Evolutionary conservation across 2,329 filamentous ascomycete species (phyloP), one percentile per base, ranked within the genome.

Genomic region (Fusarium citri): DNA sequence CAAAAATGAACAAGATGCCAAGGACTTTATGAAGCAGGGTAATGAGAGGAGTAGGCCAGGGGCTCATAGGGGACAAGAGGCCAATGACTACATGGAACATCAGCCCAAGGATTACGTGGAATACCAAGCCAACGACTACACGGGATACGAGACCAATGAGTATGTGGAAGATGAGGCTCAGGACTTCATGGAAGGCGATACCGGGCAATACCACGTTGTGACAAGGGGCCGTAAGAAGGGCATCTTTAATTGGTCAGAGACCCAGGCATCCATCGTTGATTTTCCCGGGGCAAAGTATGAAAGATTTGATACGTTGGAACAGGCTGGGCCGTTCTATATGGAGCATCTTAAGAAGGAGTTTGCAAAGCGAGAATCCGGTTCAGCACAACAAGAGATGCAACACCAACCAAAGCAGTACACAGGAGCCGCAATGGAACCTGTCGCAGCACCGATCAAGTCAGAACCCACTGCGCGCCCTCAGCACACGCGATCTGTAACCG

Each of bases 201-300:
- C 84, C 47, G 76, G 82, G 51, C 83, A 82, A 50, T 91, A 85
- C 78, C 91, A 91, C 74, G 89, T 85, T 6, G 87, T 91, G 8
- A 89, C 88, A 2, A 81, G 87, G 8, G 89, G 88, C n/a, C 82
- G 80, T 45, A 79, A 78, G 20, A 86, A 88, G 3, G 89, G 89
- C 31, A 86, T 91, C 30, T 91, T 88, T 76, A 84, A 81, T 3
- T 91, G 94, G 94, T 79, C 86, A 15, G 87, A 89, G 43, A 93
- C 92, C 14, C 85, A 91, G 65, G 84, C 89, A 68, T 92, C 95
- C 69, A 93, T 96, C 66, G 88, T 85, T 31, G 93, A 91, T 4
- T 91, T 90, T 76, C 91, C 91, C 72, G 89, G 89, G 8, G 87
- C 88, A 42, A 89, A 89, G 72, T 89, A 92, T 78, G 92, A 91